Percentiles rank a stretch among this genome's conserved stretches.
These are phyloP conservation scores for Lecanicillium sp. DNA, from an alignment of 2,329 filamentous ascomycete species.

Conservation along the genomic window DNA sequence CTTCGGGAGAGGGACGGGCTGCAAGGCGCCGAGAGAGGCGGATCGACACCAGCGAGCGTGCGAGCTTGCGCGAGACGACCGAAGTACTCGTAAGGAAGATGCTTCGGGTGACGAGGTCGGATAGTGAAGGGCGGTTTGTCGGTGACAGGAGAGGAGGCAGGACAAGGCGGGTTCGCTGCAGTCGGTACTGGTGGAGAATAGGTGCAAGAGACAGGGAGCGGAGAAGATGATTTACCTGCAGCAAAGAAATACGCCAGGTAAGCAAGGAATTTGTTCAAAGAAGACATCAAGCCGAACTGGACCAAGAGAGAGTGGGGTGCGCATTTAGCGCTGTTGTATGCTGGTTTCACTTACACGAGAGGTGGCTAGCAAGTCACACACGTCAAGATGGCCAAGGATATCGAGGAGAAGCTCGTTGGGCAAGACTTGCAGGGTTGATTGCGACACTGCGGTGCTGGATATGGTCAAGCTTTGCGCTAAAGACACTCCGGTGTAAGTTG, in stretches of 20 bases:
- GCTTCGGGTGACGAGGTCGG: slow-evolving; percentile 52
- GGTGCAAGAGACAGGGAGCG: slow-evolving; percentile 55
- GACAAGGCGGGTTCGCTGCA: slow-evolving; percentile 44
- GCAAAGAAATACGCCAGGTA: neutral
- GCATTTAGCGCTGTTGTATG: too few species aligned
- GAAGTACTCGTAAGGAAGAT: slow-evolving; percentile 62
- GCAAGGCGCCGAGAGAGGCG: slow-evolving; percentile 54
- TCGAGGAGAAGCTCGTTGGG: slow-evolving; percentile 50
- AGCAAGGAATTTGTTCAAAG: too few species aligned
- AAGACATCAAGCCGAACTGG: too few species aligned
- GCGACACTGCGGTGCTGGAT: neutral
- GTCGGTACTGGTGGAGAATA: slow-evolving; percentile 54
- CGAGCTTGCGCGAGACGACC: slow-evolving; percentile 54
- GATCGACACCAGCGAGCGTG: slow-evolving; percentile 56
- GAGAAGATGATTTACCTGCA: slow-evolving; percentile 52
- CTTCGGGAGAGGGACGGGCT: slow-evolving; percentile 48
- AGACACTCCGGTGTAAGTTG: slow-evolving; percentile 8
- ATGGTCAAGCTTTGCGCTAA: slow-evolving; percentile 2
- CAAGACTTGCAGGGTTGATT: slow-evolving; percentile 18
- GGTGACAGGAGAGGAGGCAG: slow-evolving; percentile 49
- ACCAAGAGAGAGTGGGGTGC: neutral
- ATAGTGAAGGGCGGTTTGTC: slow-evolving; percentile 48
- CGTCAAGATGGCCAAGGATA: slow-evolving; percentile 47
- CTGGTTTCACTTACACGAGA: slow-evolving; percentile 41
- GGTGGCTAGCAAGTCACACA: slow-evolving; percentile 45